Evolutionary conservation across 495 filamentous ascomycete genomes (phyloP).

Genomic region (Filosporella fistucella): DNA sequence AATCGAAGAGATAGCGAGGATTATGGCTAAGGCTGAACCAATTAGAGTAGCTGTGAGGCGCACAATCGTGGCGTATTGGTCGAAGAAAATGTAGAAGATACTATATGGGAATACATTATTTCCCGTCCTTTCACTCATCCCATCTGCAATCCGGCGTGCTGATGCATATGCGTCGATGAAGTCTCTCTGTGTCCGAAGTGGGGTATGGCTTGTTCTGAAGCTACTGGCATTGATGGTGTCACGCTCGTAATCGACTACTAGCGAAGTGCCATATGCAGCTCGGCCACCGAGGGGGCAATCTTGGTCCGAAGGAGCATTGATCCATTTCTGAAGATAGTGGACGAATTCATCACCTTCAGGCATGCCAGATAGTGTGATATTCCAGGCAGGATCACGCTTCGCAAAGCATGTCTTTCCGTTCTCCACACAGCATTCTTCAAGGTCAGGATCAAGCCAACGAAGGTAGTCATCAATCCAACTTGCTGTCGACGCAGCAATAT

Average conservation of each 20-base stretch:
- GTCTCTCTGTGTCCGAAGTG: slow-evolving; percentile 81
- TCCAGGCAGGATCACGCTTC: slow-evolving; percentile 73
- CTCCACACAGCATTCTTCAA: slow-evolving; percentile 71
- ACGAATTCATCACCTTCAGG: slow-evolving; percentile 88
- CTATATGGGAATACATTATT: slow-evolving; percentile 90
- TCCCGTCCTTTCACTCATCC: slow-evolving; percentile 60
- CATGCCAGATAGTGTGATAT: slow-evolving; percentile 84
- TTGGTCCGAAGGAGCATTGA: slow-evolving; percentile 70
- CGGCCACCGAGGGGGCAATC: slow-evolving; percentile 84
- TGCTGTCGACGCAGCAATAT: slow-evolving; percentile 85
- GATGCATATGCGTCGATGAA: slow-evolving; percentile 89
- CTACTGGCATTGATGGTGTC: slow-evolving; percentile 73
- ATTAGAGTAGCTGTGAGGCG: slow-evolving; percentile 72
- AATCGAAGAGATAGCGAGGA: slow-evolving; percentile 69
- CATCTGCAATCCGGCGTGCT: slow-evolving; percentile 81
- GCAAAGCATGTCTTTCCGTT: slow-evolving; percentile 71
- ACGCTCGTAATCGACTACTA: slow-evolving; percentile 67
- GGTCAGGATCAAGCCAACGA: slow-evolving; percentile 85
- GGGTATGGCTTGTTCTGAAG: slow-evolving; percentile 86
- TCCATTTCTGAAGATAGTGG: slow-evolving; percentile 76
- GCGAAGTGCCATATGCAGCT: slow-evolving; percentile 79
- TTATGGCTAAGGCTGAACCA: slow-evolving; percentile 75
- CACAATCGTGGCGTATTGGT: slow-evolving; percentile 88
- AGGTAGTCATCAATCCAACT: slow-evolving; percentile 98
- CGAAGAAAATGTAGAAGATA: slow-evolving; percentile 98